Evolutionary conservation across 805 yeast species (phyloP).

Genomic region (Kuraishia floccosa): DNA sequence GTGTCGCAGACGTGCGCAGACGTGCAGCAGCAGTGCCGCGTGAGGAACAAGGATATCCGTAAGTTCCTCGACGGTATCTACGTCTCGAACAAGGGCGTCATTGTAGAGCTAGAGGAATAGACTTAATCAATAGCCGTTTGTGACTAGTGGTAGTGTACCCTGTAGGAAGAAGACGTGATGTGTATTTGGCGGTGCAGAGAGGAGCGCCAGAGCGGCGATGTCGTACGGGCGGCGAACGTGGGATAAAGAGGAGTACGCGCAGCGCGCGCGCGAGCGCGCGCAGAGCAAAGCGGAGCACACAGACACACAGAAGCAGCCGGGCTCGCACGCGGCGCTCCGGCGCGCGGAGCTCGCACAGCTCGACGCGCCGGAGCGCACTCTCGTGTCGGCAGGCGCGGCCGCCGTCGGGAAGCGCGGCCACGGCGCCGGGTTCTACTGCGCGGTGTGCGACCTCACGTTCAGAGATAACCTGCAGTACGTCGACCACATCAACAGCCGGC

Average conservation of each 20-base stretch:
- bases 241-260: constrained; percentile 57
- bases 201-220: background rate
- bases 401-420: constrained; percentile 30
- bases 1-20: constrained; percentile 99
- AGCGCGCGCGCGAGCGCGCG: constrained; percentile 23
- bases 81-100: constrained; percentile 90
- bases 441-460: constrained; percentile 66
- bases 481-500: constrained; percentile 74
- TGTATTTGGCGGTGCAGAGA: no score
- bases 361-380: constrained; percentile 11
- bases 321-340: constrained; percentile 10
- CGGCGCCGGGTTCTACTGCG: constrained; percentile 80
- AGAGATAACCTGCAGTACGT: constrained; percentile 74
- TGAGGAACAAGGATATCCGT: constrained; percentile 99
- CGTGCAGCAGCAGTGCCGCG: constrained; percentile 95
- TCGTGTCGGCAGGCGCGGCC: constrained; percentile 12
- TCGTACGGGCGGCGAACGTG: constrained; percentile 53
- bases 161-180: no score
- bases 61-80: constrained; percentile 99
- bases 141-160: no score
- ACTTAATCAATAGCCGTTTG: no score
- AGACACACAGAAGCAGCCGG: constrained; percentile 8
- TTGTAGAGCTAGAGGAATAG: constrained; percentile 43
- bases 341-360: constrained; percentile 12
- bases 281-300: constrained; percentile 6